Evolutionary conservation across 176 grass and related monocot species (phyloP).

Genomic region (Carex scoparia): DNA sequence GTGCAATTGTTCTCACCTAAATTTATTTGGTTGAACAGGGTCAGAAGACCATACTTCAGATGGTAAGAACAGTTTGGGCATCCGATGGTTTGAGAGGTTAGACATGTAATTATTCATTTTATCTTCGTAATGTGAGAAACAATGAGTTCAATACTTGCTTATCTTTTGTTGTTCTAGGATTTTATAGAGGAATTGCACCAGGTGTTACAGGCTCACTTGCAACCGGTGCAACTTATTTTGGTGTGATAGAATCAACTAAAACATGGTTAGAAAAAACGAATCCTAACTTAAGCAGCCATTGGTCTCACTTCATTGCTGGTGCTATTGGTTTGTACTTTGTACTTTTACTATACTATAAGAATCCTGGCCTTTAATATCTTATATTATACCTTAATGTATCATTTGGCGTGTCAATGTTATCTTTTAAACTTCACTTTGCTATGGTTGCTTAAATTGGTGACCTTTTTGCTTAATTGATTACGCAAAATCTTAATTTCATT

Average conservation of each 20-base stretch:
- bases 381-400: neutral
- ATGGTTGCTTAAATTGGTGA: neutral
- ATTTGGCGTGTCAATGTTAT: neutral
- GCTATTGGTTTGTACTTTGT: constrained; percentile 51
- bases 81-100: constrained; percentile 72
- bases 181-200: constrained; percentile 75
- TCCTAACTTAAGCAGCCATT: constrained; percentile 66
- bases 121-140: neutral
- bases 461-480: neutral
- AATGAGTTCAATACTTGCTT: neutral
- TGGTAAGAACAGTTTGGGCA: constrained; percentile 63
- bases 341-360: neutral
- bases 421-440: neutral
- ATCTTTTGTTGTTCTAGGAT: constrained; percentile 36
- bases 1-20: constrained; percentile 1
- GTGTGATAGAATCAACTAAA: constrained; percentile 91
- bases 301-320: constrained; percentile 88
- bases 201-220: constrained; percentile 85
- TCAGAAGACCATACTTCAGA: constrained; percentile 83
- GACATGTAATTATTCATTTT: neutral
- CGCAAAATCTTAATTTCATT: neutral
- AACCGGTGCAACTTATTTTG: constrained; percentile 83
- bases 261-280: constrained; percentile 72
- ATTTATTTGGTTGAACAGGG: constrained; percentile 39
- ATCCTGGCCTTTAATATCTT: neutral